These are phyloP conservation scores for Ananas comosus DNA, from an alignment of 176 grass and related monocot species.

Conservation along the genomic window DNA sequence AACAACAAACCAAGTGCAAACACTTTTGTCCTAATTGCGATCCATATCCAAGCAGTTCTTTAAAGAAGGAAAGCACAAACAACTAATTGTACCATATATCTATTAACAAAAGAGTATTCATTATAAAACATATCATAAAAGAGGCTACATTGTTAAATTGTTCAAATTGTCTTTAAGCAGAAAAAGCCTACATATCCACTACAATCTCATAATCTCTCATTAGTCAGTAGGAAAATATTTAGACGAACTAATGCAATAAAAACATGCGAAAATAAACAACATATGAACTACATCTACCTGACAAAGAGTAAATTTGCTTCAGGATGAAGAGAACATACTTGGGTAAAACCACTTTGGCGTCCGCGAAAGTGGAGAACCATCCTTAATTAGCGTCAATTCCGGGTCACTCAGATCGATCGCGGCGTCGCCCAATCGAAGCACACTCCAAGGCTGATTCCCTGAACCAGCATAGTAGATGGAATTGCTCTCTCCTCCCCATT, in stretches of 20 bases:
- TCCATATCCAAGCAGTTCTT: too few relatives aligned
- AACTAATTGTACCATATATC: too few relatives aligned
- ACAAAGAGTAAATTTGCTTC: background rate
- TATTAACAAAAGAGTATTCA: too few relatives aligned
- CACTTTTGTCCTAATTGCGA: too few relatives aligned
- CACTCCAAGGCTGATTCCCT: background rate
- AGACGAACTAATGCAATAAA: background rate
- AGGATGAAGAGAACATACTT: slow-evolving; percentile 26
- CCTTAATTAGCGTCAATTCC: background rate
- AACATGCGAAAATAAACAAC: background rate
- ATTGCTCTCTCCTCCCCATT: slow-evolving; percentile 61
- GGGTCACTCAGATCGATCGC: background rate
- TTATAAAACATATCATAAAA: too few relatives aligned
- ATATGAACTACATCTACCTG: background rate
- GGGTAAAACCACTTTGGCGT: slow-evolving; percentile 40
- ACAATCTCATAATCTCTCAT: background rate
- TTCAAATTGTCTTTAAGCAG: background rate
- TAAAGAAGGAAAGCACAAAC: too few relatives aligned
- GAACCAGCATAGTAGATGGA: slow-evolving; percentile 22
- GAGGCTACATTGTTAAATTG: too few relatives aligned
- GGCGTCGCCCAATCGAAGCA: slow-evolving; percentile 9
- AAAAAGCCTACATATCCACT: background rate
- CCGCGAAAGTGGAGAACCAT: background rate
- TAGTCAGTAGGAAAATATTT: background rate
- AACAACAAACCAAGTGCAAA: too few relatives aligned